phyloP scores from a whole-genome alignment of 441 rosid species.

The Pelargonium cotyledonis region DNA sequence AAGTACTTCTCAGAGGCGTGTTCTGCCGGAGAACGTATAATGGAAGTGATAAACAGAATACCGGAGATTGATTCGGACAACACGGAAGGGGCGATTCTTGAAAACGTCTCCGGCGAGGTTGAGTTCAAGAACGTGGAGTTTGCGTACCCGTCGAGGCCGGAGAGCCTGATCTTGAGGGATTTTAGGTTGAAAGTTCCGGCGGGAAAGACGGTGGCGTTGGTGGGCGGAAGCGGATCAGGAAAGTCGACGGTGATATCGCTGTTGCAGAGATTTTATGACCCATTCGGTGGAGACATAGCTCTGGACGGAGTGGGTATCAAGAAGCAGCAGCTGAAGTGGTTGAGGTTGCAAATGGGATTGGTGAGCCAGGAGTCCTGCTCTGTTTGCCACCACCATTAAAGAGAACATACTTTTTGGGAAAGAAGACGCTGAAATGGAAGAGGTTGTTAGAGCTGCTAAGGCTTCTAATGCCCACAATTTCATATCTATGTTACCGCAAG shows the following conservation, averaged over 20 bases:
- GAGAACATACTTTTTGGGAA: constrained; percentile 59
- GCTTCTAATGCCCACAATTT: constrained; percentile 64
- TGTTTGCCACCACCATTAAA: constrained; percentile 43
- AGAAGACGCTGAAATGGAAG: constrained; percentile 58
- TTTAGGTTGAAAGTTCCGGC: constrained; percentile 28
- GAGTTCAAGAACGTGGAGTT: constrained; percentile 31
- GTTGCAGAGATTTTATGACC: constrained; percentile 37
- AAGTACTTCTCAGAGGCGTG: constrained; percentile 22
- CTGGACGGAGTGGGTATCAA: constrained; percentile 29
- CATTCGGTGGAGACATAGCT: constrained; percentile 26
- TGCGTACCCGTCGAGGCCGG: constrained; percentile 34
- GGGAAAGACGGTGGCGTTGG: constrained; percentile 26
- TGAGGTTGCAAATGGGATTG: constrained; percentile 35
- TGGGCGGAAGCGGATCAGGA: constrained; percentile 35
- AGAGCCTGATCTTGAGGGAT: constrained; percentile 20
- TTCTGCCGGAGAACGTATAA: constrained; percentile 16
- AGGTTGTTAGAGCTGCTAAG: constrained; percentile 46
- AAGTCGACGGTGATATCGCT: constrained; percentile 34
- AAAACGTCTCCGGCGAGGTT: constrained; percentile 29
- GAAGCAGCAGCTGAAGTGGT: constrained; percentile 31
- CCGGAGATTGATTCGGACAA: constrained; percentile 15
- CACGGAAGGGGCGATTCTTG: constrained; percentile 11
- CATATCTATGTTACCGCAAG: constrained; percentile 50
- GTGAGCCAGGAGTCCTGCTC: constrained; percentile 40
- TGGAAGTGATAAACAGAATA: constrained; percentile 22